Evolutionary conservation across 306 rosid genomes (phyloP).

Genomic region (Cucurbita moschata): DNA sequence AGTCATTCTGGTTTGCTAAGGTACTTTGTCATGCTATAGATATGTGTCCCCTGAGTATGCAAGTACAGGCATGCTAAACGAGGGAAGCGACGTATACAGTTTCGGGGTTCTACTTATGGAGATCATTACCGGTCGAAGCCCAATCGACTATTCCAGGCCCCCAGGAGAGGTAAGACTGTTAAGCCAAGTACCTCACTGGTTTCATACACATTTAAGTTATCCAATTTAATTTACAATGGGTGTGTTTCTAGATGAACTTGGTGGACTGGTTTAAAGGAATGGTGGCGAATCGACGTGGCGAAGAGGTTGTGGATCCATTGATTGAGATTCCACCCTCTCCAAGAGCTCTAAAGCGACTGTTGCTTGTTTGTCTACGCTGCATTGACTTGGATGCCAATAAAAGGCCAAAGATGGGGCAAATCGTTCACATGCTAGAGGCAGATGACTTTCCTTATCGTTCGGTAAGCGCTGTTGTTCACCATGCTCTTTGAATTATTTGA

Average conservation of each 20-base stretch:
- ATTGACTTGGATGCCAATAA: conserved; percentile 73
- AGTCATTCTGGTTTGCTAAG: background rate
- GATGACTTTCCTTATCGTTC: conserved; percentile 90
- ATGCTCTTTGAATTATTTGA: background rate
- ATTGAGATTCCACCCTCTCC: conserved; percentile 63
- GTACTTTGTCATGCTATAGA: conserved; percentile 23
- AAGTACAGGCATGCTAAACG: conserved; percentile 92
- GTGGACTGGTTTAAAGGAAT: conserved; percentile 91
- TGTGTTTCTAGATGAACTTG: conserved; percentile 71
- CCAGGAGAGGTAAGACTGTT: conserved; percentile 63
- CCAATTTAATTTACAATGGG: background rate
- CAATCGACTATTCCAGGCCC: conserved; percentile 78
- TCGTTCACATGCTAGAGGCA: conserved; percentile 92
- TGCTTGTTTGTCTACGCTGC: conserved; percentile 82
- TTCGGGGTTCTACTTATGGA: conserved; percentile 95
- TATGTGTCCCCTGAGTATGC: conserved; percentile 97
- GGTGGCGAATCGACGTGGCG: conserved; percentile 81
- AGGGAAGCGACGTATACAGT: conserved; percentile 87
- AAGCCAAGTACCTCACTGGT: background rate
- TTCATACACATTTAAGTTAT: background rate
- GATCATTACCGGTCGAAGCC: conserved; percentile 91
- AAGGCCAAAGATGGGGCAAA: conserved; percentile 97
- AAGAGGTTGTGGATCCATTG: conserved; percentile 64
- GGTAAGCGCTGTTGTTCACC: conserved; percentile 24
- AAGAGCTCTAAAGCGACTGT: conserved; percentile 63